Evolutionary conservation across 2,329 filamentous ascomycete genomes (phyloP).

Genomic region (Hirsutella minnesotensis): DNA sequence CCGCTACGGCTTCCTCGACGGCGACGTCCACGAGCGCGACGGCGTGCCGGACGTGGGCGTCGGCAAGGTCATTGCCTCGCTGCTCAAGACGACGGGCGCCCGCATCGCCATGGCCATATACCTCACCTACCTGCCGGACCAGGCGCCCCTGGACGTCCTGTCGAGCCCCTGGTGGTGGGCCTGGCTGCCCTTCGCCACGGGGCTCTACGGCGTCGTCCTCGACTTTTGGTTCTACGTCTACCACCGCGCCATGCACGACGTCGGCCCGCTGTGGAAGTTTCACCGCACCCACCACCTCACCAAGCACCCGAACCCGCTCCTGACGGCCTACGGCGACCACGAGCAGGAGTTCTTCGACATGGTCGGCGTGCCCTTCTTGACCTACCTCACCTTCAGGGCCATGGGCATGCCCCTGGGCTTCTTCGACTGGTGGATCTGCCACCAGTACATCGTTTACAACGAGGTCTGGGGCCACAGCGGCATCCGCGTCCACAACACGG

Average conservation of each 20-base stretch:
- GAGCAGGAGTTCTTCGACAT: slow-evolving; percentile 31
- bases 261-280: slow-evolving; percentile 26
- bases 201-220: slow-evolving; percentile 27
- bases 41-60: slow-evolving; percentile 27
- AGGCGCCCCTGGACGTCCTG: slow-evolving; percentile 6
- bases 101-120: slow-evolving; percentile 20
- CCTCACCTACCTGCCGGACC: slow-evolving; percentile 17
- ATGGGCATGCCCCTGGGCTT: slow-evolving; percentile 29
- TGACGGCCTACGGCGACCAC: slow-evolving; percentile 26
- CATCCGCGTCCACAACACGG: slow-evolving; percentile 20
- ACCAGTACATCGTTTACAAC: slow-evolving; percentile 27
- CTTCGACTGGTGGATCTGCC: slow-evolving; percentile 33
- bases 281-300: slow-evolving; percentile 32
- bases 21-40: slow-evolving; percentile 29
- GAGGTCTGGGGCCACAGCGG: slow-evolving; percentile 26
- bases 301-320: slow-evolving; percentile 30
- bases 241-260: slow-evolving; percentile 26
- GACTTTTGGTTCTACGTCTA: slow-evolving; percentile 32
- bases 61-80: slow-evolving; percentile 17
- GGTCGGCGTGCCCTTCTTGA: slow-evolving; percentile 24
- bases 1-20: slow-evolving; percentile 27
- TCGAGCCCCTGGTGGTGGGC: slow-evolving; percentile 11
- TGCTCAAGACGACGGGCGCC: slow-evolving; percentile 19
- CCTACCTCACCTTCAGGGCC: slow-evolving; percentile 20
- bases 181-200: slow-evolving; percentile 25